phyloP scores from a whole-genome alignment of 1,284 basidiomycete species.

The Malassezia globosa region DNA sequence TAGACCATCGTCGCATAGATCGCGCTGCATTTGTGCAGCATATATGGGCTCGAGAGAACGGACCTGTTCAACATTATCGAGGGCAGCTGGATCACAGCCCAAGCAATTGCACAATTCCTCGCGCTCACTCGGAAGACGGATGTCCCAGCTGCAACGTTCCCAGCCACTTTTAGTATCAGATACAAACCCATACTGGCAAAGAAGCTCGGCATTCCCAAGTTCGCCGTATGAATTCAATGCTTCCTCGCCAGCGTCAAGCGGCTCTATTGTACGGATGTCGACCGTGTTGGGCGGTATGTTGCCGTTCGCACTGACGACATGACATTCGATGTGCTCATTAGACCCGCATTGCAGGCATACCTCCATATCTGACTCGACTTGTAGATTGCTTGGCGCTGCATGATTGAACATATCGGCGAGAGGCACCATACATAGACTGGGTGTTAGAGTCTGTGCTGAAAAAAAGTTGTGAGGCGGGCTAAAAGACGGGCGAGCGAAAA shows the following conservation, averaged over 20 bases:
- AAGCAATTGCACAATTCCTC: background rate
- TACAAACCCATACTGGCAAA: conserved; percentile 37
- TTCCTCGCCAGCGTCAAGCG: conserved; percentile 16
- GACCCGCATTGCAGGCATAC: conserved; percentile 35
- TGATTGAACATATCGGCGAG: conserved; percentile 42
- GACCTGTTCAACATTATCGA: background rate
- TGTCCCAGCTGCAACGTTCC: conserved; percentile 29
- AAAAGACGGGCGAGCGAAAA: too few species aligned
- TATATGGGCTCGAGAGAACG: background rate
- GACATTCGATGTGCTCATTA: background rate
- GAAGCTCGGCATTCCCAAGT: conserved; percentile 29
- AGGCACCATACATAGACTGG: conserved; percentile 27
- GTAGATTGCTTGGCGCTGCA: conserved; percentile 23
- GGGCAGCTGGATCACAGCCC: background rate
- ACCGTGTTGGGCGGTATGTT: conserved; percentile 19
- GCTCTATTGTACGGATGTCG: conserved; percentile 24
- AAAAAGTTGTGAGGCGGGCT: too few species aligned
- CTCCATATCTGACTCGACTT: conserved; percentile 37
- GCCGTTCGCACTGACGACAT: background rate
- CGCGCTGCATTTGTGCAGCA: background rate
- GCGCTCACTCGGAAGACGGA: conserved; percentile 12
- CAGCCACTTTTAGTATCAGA: conserved; percentile 31
- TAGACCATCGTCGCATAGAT: conserved; percentile 2
- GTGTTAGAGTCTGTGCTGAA: background rate
- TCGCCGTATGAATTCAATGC: conserved; percentile 37